Percentiles rank a stretch among this genome's conserved stretches.
Evolutionary conservation across 2,329 filamentous ascomycete species (phyloP).

Genomic region (Clonostachys rosea): DNA sequence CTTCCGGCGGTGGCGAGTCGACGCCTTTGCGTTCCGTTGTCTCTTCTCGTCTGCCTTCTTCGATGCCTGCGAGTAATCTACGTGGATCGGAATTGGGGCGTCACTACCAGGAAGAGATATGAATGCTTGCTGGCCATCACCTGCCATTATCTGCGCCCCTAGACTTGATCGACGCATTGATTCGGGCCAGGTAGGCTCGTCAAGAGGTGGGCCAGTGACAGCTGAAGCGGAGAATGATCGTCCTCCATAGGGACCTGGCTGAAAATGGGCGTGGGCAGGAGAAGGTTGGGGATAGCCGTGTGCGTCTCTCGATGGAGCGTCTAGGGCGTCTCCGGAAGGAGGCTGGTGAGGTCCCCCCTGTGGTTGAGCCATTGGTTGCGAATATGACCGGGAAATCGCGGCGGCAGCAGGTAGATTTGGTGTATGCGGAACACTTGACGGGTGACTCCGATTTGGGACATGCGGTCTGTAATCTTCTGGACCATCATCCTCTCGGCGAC

Average conservation of each 20-base stretch:
- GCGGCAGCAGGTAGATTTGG: slow-evolving; percentile 11
- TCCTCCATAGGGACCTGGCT: slow-evolving; percentile 3
- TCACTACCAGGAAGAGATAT: slow-evolving; percentile 30
- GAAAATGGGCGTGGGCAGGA: slow-evolving; percentile 11
- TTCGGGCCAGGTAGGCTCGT: slow-evolving; percentile 18
- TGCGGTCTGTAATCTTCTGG: slow-evolving; percentile 16
- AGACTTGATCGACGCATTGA: slow-evolving; percentile 20
- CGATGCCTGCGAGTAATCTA: slow-evolving; percentile 79
- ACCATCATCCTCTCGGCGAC: slow-evolving; percentile 19
- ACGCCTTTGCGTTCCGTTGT: slow-evolving; percentile 79
- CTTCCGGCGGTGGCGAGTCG: slow-evolving; percentile 74
- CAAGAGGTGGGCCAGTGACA: not conserved
- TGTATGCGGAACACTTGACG: slow-evolving; percentile 12
- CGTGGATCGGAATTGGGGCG: slow-evolving; percentile 52
- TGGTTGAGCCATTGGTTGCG: slow-evolving; percentile 23
- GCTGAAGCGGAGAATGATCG: slow-evolving; percentile 3
- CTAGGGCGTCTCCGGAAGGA: slow-evolving; percentile 11
- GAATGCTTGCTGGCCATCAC: slow-evolving; percentile 28
- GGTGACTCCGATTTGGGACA: slow-evolving; percentile 12
- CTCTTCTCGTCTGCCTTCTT: slow-evolving; percentile 81
- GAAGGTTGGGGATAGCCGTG: not conserved
- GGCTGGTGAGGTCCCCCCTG: slow-evolving; percentile 14
- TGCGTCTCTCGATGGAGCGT: slow-evolving; percentile 5
- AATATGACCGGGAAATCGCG: slow-evolving; percentile 22
- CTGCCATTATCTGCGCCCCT: slow-evolving; percentile 13